Evolutionary conservation across 1,139 yeast genomes (phyloP).

Genomic region (Wickerhamiella pararugosa): DNA sequence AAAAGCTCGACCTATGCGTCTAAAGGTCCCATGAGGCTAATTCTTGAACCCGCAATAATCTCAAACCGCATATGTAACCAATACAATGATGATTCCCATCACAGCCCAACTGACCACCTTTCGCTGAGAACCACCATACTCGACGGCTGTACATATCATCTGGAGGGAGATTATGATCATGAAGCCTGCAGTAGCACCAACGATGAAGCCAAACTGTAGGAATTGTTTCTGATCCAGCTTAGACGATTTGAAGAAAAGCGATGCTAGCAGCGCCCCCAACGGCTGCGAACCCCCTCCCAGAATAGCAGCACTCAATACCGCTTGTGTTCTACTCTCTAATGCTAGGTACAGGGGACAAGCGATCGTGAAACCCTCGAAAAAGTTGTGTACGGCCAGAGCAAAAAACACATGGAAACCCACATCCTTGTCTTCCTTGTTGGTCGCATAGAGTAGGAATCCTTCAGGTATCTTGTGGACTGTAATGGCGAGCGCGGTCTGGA

Average conservation of each 20-base stretch:
- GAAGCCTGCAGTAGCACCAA: conserved; percentile 74
- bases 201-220: conserved; percentile 44
- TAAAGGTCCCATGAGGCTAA: too few species aligned
- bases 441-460: conserved; percentile 76
- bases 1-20: too few species aligned
- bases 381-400: conserved; percentile 75
- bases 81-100: conserved; percentile 18
- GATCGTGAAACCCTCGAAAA: conserved; percentile 93
- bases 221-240: conserved; percentile 24
- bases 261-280: conserved; percentile 68
- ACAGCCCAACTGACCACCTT: conserved; percentile 21
- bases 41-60: too few species aligned
- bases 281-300: conserved; percentile 85
- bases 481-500: conserved; percentile 80
- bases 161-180: conserved; percentile 65
- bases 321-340: conserved; percentile 43
- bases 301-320: conserved; percentile 47
- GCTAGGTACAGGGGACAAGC: conserved; percentile 79
- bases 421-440: conserved; percentile 56
- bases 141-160: conserved; percentile 67
- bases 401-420: conserved; percentile 70
- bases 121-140: conserved; percentile 42
- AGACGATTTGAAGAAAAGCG: conserved; percentile 34
- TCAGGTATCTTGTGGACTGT: conserved; percentile 88
- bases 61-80: conserved; percentile 5